Conservation (phyloP, 306 rosid species). For the Inga leiocalycina region DNA sequence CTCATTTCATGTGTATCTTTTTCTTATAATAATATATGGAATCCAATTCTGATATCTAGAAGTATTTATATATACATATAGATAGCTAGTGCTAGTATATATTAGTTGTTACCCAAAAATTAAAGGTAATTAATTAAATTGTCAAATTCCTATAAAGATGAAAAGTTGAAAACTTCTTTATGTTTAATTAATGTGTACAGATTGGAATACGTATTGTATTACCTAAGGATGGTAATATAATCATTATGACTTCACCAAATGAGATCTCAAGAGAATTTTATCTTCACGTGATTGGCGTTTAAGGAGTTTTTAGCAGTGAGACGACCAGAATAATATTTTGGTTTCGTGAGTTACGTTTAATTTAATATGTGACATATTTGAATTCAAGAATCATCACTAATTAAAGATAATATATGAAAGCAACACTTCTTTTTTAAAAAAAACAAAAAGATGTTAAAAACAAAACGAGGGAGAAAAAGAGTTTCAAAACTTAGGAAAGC, state of each 20-base stretch:
- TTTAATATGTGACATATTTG: not conserved
- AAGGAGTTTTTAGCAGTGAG: not conserved
- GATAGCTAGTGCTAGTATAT: not conserved
- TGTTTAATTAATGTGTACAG: not conserved
- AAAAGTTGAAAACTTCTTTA: not conserved
- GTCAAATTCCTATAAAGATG: not conserved
- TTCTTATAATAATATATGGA: not conserved
- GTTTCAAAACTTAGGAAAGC: constrained; percentile 27
- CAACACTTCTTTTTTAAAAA: not conserved
- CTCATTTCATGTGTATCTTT: not conserved
- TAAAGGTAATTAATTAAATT: not conserved
- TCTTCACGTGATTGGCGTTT: not conserved
- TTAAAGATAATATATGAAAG: not conserved
- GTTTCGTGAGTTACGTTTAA: not conserved
- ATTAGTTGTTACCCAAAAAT: not conserved
- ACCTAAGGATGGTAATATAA: not conserved
- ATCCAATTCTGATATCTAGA: not conserved
- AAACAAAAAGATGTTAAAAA: not conserved
- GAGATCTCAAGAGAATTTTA: not conserved
- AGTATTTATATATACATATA: not conserved
- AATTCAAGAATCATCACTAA: not conserved
- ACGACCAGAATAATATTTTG: not conserved
- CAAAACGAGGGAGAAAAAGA: not conserved
- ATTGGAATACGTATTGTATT: not conserved
- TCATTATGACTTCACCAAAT: not conserved